Evolutionary conservation across 805 yeast genomes (phyloP).

Genomic region (Hanseniaspora singularis): DNA sequence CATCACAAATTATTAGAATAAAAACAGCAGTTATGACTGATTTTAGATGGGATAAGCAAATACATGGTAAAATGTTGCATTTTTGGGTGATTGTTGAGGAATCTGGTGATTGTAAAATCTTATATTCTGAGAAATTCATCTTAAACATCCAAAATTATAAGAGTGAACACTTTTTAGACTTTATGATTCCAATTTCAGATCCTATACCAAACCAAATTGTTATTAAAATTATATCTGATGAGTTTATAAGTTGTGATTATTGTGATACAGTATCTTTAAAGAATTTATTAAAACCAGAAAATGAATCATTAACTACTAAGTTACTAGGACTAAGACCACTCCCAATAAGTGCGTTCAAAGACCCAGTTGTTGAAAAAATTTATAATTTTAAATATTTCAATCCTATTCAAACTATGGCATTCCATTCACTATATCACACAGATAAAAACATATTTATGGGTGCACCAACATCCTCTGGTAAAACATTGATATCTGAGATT

Average conservation of each 20-base stretch:
- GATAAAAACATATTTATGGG: slow-evolving; percentile 80
- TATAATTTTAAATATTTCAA: slow-evolving; percentile 80
- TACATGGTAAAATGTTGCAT: slow-evolving; percentile 73
- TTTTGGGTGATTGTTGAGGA: slow-evolving; percentile 93
- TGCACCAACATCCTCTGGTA: slow-evolving; percentile 98
- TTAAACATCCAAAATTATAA: slow-evolving; percentile 46
- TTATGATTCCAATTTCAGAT: slow-evolving; percentile 81
- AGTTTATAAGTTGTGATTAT: slow-evolving; percentile 81
- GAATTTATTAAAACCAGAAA: slow-evolving; percentile 76
- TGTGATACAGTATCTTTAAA: slow-evolving; percentile 72
- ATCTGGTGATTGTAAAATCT: slow-evolving; percentile 54
- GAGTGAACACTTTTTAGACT: slow-evolving; percentile 61
- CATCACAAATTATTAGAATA: slow-evolving; percentile 73
- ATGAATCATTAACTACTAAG: slow-evolving; percentile 75
- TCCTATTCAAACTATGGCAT: slow-evolving; percentile 97
- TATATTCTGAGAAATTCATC: slow-evolving; percentile 74
- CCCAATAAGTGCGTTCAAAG: slow-evolving; percentile 68
- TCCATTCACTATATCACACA: slow-evolving; percentile 74
- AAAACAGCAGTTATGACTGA: slow-evolving; percentile 60
- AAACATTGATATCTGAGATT: slow-evolving; percentile 90
- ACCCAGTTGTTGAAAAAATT: slow-evolving; percentile 52
- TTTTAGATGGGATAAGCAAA: slow-evolving; percentile 71
- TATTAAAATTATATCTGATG: slow-evolving; percentile 66
- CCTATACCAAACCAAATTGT: slow-evolving; percentile 85
- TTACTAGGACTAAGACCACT: slow-evolving; percentile 72